Percentiles rank a stretch among this genome's conserved stretches.
phyloP scores from a whole-genome alignment of 2,329 filamentous ascomycete species.

The Fusarium nisikadoi region DNA sequence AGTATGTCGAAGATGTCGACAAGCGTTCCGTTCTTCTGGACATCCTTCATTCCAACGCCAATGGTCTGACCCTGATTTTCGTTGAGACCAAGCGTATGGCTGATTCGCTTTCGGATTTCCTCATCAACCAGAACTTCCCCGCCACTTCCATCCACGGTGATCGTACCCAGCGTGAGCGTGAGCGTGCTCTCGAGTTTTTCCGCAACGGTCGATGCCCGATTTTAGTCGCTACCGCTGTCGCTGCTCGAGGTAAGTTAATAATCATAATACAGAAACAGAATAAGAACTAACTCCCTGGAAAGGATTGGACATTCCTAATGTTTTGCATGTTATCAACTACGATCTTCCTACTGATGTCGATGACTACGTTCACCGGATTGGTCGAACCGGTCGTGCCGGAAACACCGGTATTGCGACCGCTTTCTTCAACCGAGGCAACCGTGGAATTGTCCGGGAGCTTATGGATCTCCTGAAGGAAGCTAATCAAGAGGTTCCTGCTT shows the following conservation, averaged over 20 bases:
- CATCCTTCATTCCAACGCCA: constrained; percentile 93
- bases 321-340: constrained; percentile 98
- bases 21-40: constrained; percentile 98
- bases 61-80: constrained; percentile 93
- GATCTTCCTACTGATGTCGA: constrained; percentile 99
- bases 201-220: constrained; percentile 95
- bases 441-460: constrained; percentile 94
- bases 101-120: constrained; percentile 95
- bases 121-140: constrained; percentile 98
- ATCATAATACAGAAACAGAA: not conserved
- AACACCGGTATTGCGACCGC: constrained; percentile 98
- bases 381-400: constrained; percentile 99
- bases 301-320: constrained; percentile 93
- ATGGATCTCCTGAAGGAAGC: constrained; percentile 98
- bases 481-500: constrained; percentile 93
- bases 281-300: accelerated
- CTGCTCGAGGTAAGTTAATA: constrained; percentile 65
- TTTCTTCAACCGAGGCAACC: constrained; percentile 99
- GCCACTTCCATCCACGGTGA: constrained; percentile 99
- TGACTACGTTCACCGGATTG: constrained; percentile 98
- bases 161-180: constrained; percentile 98
- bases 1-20: constrained; percentile 96
- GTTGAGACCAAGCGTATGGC: constrained; percentile 99
- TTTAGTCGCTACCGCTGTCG: constrained; percentile 95
- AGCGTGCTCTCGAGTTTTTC: constrained; percentile 97